phyloP scores from a whole-genome alignment of 345 rosid genomes.

The Eucalyptus shirleyi region DNA sequence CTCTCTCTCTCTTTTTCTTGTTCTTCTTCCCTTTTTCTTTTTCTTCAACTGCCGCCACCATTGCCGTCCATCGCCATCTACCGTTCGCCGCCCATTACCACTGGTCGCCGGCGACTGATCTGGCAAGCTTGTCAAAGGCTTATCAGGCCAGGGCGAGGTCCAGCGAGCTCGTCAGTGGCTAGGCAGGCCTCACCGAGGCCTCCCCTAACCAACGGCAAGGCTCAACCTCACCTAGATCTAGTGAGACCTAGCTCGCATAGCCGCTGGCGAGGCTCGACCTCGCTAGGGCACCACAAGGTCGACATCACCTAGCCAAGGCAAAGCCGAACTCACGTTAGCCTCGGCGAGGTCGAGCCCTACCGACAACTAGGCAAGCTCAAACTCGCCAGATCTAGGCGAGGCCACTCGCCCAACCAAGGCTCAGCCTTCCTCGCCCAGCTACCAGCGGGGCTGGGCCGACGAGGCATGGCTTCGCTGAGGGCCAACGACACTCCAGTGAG shows the following conservation, averaged over 20 bases:
- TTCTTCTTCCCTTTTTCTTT: too few relatives aligned
- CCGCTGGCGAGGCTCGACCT: accelerated
- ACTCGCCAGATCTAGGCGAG: too few relatives aligned
- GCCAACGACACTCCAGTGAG: accelerated
- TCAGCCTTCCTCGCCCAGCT: accelerated
- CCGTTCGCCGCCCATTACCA: accelerated
- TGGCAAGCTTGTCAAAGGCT: too few relatives aligned
- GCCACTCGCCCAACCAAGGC: too few relatives aligned
- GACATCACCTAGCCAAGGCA: accelerated
- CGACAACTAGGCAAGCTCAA: accelerated
- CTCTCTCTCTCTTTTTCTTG: accelerated
- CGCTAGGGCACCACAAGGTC: accelerated
- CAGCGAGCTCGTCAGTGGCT: accelerated
- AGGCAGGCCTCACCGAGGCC: accelerated
- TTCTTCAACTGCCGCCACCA: too few relatives aligned
- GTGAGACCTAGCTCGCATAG: accelerated
- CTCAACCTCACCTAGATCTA: accelerated
- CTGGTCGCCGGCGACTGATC: accelerated
- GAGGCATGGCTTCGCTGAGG: accelerated
- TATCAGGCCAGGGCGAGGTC: accelerated
- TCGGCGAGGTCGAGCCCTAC: accelerated
- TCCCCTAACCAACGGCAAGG: accelerated
- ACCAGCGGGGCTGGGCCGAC: accelerated
- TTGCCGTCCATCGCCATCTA: accelerated
- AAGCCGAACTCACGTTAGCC: accelerated